Percentiles rank a stretch among this genome's conserved stretches.
These are phyloP conservation scores for Stachybotrys chlorohalonatus DNA, from an alignment of 2,329 filamentous ascomycete species.

Conservation along the genomic window DNA sequence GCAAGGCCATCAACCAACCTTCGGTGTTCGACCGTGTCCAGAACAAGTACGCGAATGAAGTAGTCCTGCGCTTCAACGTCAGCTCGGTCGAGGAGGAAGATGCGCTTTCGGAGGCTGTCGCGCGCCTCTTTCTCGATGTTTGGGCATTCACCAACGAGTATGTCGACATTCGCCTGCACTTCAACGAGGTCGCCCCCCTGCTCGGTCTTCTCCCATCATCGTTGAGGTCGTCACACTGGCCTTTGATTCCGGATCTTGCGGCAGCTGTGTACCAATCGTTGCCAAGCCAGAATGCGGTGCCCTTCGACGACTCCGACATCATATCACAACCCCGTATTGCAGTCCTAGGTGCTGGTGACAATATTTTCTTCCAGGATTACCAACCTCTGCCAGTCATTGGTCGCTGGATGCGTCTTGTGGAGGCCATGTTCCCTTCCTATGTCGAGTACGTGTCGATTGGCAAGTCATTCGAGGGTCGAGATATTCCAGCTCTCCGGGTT, in stretches of 20 bases:
- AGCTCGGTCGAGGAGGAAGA: constrained; percentile 57
- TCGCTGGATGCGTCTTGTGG: constrained; percentile 87
- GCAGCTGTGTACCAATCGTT: constrained; percentile 58
- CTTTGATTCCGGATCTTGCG: constrained; percentile 73
- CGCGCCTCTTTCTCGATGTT: constrained; percentile 74
- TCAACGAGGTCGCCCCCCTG: constrained; percentile 68
- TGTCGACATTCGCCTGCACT: constrained; percentile 74
- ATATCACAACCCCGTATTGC: constrained; percentile 17
- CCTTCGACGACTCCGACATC: constrained; percentile 13
- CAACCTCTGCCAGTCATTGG: constrained; percentile 74
- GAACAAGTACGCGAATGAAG: constrained; percentile 61
- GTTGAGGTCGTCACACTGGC: constrained; percentile 60
- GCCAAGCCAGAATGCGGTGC: constrained; percentile 11
- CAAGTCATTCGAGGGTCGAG: constrained; percentile 77
- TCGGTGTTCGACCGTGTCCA: constrained; percentile 21
- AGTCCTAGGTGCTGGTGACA: constrained; percentile 38
- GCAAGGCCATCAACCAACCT: constrained; percentile 14
- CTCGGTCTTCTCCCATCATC: constrained; percentile 69
- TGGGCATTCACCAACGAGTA: constrained; percentile 79
- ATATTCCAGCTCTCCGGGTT: constrained; percentile 74
- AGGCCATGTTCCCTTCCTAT: constrained; percentile 81
- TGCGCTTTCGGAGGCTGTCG: constrained; percentile 62
- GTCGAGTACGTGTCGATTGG: constrained; percentile 69
- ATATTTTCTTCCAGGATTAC: constrained; percentile 87
- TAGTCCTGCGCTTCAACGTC: constrained; percentile 86